Percentiles rank a stretch among this genome's conserved stretches.
Evolutionary conservation across 176 grass and related monocot genomes (phyloP).

Genomic region (Hsuehochloa calcarea): DNA sequence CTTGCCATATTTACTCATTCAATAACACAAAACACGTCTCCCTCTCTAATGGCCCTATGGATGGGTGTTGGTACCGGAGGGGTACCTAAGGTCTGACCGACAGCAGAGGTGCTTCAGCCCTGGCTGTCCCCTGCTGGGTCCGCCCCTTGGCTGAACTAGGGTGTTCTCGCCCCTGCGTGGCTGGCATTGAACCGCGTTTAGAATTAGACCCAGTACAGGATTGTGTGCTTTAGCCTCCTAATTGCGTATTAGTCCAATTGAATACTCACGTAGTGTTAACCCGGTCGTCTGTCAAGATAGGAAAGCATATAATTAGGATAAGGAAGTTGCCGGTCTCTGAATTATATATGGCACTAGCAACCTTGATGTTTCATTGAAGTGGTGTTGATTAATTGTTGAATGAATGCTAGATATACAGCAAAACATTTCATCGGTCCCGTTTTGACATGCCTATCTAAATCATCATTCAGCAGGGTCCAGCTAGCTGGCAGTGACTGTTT

Average conservation of each 20-base stretch:
- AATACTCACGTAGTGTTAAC: background rate
- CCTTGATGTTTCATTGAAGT: background rate
- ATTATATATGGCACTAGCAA: background rate
- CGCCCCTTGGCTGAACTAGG: background rate
- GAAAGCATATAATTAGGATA: background rate
- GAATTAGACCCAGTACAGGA: background rate
- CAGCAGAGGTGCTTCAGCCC: no score
- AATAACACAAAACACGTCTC: no score
- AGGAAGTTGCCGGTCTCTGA: background rate
- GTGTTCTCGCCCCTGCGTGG: background rate
- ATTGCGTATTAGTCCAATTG: background rate
- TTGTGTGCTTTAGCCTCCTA: slow-evolving; percentile 10
- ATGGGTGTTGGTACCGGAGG: no score
- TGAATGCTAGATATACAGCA: background rate
- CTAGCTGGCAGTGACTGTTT: slow-evolving; percentile 13
- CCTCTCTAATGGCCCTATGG: no score
- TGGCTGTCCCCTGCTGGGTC: no score
- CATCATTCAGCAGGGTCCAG: background rate
- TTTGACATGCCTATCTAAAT: background rate
- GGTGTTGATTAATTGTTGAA: background rate
- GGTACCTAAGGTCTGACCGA: no score
- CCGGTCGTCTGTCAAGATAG: background rate
- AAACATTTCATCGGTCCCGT: background rate
- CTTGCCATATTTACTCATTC: no score
- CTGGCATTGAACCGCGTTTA: background rate